Evolutionary conservation across 768 basidiomycete species (phyloP).

Genomic region (Podaxis sp.): DNA sequence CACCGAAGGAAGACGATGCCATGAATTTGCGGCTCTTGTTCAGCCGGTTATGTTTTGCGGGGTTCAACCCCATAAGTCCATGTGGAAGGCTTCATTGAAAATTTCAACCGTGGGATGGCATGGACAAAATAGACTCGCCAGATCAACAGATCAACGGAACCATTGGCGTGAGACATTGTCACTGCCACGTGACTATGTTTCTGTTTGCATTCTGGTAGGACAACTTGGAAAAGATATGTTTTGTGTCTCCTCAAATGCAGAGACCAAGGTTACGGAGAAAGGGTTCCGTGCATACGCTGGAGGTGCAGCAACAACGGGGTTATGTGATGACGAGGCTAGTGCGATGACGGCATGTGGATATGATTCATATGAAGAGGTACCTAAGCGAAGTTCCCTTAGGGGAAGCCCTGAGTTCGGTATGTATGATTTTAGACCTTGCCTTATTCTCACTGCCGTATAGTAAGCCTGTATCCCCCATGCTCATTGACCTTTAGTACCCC

Average conservation of each 20-base stretch:
- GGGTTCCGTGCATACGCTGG: background rate
- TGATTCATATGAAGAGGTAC: constrained; percentile 6
- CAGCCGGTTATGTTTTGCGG: background rate
- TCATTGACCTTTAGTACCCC: constrained; percentile 10
- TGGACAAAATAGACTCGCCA: background rate
- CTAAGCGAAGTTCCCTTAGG: constrained; percentile 3
- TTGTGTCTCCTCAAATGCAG: background rate
- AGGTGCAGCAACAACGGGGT: background rate
- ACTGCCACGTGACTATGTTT: background rate
- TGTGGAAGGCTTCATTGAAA: constrained; percentile 2
- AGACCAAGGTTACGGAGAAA: background rate
- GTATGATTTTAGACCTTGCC: constrained; percentile 15
- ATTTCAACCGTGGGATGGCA: constrained; percentile 9
- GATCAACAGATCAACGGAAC: background rate
- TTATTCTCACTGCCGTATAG: constrained; percentile 3
- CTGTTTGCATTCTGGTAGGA: background rate
- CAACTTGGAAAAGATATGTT: background rate
- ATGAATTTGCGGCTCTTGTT: background rate
- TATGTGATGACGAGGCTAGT: background rate
- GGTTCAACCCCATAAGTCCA: background rate
- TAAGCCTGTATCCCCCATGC: background rate
- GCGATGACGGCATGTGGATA: constrained; percentile 4
- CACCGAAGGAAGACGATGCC: background rate
- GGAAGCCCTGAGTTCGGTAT: constrained; percentile 17
- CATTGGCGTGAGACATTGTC: background rate